Evolutionary conservation across 2,329 filamentous ascomycete species (phyloP).

Genomic region (Colletotrichum sublineola): DNA sequence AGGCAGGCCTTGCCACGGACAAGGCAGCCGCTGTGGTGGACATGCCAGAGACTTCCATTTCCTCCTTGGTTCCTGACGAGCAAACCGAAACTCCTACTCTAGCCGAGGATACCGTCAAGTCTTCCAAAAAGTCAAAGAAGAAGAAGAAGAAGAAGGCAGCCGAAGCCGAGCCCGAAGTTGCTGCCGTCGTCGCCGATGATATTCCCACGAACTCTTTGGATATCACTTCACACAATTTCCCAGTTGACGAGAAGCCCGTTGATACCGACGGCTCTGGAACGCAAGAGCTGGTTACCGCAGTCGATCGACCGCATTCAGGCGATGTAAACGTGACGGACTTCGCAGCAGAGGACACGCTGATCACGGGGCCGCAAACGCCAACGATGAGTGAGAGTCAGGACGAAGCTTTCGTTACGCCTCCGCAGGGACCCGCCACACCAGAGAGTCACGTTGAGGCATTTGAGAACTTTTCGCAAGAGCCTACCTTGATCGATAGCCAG

Average conservation of each 20-base stretch:
- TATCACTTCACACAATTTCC: neutral
- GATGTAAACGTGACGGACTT: neutral
- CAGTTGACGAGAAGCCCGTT: neutral
- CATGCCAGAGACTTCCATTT: slow-evolving; percentile 4
- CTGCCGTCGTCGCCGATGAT: neutral
- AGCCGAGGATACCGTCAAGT: slow-evolving; percentile 24
- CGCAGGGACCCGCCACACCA: neutral
- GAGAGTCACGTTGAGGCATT: slow-evolving; percentile 3
- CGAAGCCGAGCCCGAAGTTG: slow-evolving; percentile 2
- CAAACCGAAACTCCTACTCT: slow-evolving; percentile 8
- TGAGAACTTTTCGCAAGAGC: slow-evolving; percentile 29
- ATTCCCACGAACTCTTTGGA: neutral
- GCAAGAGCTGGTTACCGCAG: neutral
- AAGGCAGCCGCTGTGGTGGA: neutral
- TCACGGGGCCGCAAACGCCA: slow-evolving; percentile 22
- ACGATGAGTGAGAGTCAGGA: slow-evolving; percentile 16
- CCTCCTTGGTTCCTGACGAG: slow-evolving; percentile 30
- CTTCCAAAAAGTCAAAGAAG: slow-evolving; percentile 36
- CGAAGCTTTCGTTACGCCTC: slow-evolving; percentile 18
- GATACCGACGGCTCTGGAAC: neutral
- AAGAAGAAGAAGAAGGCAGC: slow-evolving; percentile 44
- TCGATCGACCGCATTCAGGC: neutral
- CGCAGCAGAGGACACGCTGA: neutral
- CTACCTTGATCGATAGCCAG: slow-evolving; percentile 31
- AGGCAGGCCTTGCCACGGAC: neutral